A percentile compares a stretch with the other conserved stretches of the same genome.
These are phyloP conservation scores for Aspergillus nomiae DNA, from an alignment of 2,329 filamentous ascomycete species.

Conservation along the genomic window DNA sequence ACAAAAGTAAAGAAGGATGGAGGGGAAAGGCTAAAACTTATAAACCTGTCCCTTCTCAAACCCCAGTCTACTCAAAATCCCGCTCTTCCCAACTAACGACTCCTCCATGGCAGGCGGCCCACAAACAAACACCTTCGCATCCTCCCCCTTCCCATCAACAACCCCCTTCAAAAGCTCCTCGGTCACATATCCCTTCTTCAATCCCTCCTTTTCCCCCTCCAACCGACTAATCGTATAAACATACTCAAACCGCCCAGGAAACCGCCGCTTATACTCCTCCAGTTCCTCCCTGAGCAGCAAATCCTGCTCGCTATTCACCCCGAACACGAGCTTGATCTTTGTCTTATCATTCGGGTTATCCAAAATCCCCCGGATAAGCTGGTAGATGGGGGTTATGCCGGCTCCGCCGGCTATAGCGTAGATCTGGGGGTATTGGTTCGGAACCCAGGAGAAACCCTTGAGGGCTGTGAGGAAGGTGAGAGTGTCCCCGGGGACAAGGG, in stretches of 20 bases:
- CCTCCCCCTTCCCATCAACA: slow-evolving; percentile 43
- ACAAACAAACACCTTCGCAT: slow-evolving; percentile 66
- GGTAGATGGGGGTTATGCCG: slow-evolving; percentile 71
- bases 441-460: slow-evolving; percentile 57
- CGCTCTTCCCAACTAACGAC: slow-evolving; percentile 31
- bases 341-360: slow-evolving; percentile 63
- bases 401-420: slow-evolving; percentile 70
- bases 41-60: background rate
- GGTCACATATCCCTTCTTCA: slow-evolving; percentile 60
- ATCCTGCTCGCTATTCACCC: slow-evolving; percentile 66
- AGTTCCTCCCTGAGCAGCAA: slow-evolving; percentile 61
- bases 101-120: slow-evolving; percentile 69
- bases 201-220: slow-evolving; percentile 28
- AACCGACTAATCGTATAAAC: slow-evolving; percentile 59
- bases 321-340: slow-evolving; percentile 65
- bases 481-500: slow-evolving; percentile 61
- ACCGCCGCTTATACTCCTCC: slow-evolving; percentile 50
- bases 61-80: background rate
- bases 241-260: slow-evolving; percentile 59
- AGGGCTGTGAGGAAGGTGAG: slow-evolving; percentile 61
- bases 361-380: slow-evolving; percentile 65
- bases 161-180: slow-evolving; percentile 57
- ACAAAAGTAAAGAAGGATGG: background rate
- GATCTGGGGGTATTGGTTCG: slow-evolving; percentile 54
- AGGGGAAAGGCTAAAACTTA: background rate